A percentile compares a stretch with the other conserved stretches of the same genome.
These are phyloP conservation scores for Plantago major DNA, from an alignment of 257 asterid genomes.

Conservation along the genomic window DNA sequence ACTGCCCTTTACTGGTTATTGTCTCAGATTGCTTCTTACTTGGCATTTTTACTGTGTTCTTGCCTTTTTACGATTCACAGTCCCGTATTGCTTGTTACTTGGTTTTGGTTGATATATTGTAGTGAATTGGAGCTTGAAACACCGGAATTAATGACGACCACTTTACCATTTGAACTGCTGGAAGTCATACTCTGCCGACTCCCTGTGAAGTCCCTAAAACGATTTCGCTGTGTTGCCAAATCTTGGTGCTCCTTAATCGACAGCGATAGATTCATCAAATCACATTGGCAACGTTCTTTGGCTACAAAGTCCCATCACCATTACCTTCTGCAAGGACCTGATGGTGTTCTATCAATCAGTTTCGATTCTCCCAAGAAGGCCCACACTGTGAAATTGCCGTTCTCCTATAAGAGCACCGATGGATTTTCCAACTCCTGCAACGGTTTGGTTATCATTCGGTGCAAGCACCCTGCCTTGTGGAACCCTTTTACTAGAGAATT, in stretches of 20 bases:
- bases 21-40: too few relatives aligned
- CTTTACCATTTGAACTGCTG: background rate
- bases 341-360: background rate
- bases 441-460: constrained; percentile 2
- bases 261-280: background rate
- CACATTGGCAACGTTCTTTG: background rate
- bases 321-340: background rate
- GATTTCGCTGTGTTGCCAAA: constrained; percentile 6
- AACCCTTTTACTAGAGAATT: constrained; percentile 1
- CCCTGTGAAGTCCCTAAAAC: constrained; percentile 11
- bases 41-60: too few relatives aligned
- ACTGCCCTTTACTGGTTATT: too few relatives aligned
- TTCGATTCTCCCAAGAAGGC: background rate
- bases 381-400: background rate
- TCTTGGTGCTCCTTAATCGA: constrained; percentile 7
- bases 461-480: constrained; percentile 3
- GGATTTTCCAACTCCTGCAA: constrained; percentile 6
- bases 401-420: background rate
- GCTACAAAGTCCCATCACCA: background rate
- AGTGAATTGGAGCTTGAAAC: background rate
- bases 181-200: constrained; percentile 8
- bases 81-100: too few relatives aligned
- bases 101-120: too few relatives aligned
- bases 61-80: too few relatives aligned
- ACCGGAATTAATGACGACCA: background rate